Evolutionary conservation across 73 alveolate genomes (phyloP).

Genomic region (Tetrahymena thermophila): DNA sequence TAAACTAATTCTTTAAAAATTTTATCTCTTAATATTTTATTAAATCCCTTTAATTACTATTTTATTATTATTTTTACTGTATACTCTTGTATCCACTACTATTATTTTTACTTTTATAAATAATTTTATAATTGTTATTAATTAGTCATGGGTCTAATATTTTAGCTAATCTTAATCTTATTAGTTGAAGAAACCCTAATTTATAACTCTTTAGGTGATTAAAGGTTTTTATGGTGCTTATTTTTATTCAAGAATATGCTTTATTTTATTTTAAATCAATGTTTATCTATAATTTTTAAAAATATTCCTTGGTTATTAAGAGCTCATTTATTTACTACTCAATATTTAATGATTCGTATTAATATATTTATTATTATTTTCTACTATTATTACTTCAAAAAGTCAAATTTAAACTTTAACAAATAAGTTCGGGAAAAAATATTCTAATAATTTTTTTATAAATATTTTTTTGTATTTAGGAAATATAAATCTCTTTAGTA

Average conservation of each 20-base stretch:
- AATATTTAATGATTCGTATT: too few species aligned
- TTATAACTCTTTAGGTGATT: neutral
- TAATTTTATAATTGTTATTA: neutral
- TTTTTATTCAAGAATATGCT: neutral
- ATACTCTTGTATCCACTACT: neutral
- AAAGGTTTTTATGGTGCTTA: neutral
- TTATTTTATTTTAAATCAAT: neutral
- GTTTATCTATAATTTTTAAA: neutral
- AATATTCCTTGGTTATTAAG: neutral
- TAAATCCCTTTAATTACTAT: neutral
- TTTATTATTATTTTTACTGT: neutral
- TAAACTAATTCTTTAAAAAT: neutral
- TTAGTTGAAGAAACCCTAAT: neutral
- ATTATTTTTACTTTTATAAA: neutral
- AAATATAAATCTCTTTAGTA: too few species aligned
- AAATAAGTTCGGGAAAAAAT: too few species aligned
- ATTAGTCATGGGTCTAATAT: neutral
- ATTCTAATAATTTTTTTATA: too few species aligned
- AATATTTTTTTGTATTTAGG: too few species aligned
- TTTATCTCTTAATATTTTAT: neutral
- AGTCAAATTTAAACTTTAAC: too few species aligned
- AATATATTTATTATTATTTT: too few species aligned
- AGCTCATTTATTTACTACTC: neutral
- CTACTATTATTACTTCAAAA: neutral
- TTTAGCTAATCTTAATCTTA: neutral